Conservation (phyloP, 2,329 filamentous ascomycete genomes). For the Alternaria panax region DNA sequence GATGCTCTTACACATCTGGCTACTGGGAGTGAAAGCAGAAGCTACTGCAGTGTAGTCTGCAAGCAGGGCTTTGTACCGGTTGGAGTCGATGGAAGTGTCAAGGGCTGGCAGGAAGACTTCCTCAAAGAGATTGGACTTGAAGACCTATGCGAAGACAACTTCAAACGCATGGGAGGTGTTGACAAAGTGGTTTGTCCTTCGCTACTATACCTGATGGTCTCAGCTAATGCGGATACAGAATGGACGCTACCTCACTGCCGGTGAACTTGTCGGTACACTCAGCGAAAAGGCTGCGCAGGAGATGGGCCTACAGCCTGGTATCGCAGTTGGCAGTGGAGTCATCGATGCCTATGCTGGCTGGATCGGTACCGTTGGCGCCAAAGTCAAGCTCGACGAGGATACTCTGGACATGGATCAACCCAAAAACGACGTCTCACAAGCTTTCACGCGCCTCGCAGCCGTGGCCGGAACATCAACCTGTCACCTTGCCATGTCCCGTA, state of each 20-base stretch:
- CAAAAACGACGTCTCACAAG: conserved; percentile 88
- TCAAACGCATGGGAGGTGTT: conserved; percentile 92
- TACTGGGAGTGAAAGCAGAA: conserved; percentile 88
- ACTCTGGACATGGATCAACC: conserved; percentile 72
- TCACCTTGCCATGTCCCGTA: conserved; percentile 92
- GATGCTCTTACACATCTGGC: conserved; percentile 95
- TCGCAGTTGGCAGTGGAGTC: conserved; percentile 93
- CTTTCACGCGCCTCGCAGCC: conserved; percentile 89
- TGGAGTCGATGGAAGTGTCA: conserved; percentile 95
- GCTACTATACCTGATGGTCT: conserved; percentile 25
- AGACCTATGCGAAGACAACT: conserved; percentile 84
- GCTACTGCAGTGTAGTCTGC: conserved; percentile 95
- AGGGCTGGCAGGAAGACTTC: conserved; percentile 98
- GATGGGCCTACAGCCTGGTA: conserved; percentile 83
- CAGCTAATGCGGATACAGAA: conserved; percentile 69
- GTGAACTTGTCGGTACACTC: conserved; percentile 85
- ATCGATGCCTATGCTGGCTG: conserved; percentile 99
- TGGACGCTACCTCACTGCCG: conserved; percentile 87
- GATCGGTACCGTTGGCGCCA: conserved; percentile 98
- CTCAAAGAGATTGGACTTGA: conserved; percentile 84
- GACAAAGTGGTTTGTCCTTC: conserved; percentile 82
- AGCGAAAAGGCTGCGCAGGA: conserved; percentile 83
- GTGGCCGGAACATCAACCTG: conserved; percentile 98
- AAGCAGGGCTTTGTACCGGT: conserved; percentile 97
- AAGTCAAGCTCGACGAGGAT: conserved; percentile 76